Conservation (phyloP, 78 protist species). For the Cavenderia fasciculata region DNA sequence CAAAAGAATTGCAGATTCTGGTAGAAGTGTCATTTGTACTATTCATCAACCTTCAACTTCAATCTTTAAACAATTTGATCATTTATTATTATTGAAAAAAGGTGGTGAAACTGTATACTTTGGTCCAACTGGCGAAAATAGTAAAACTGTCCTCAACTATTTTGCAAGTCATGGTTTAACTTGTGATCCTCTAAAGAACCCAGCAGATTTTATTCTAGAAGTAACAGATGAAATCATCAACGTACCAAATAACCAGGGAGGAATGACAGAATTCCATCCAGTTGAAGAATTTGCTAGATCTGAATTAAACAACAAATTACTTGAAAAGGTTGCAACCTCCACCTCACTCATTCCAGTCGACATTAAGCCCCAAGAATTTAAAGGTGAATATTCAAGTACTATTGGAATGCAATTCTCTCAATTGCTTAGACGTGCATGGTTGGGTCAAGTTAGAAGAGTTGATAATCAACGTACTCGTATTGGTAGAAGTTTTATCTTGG, state of each 20-base stretch:
- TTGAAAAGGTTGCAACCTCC: background rate
- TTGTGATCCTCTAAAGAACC: conserved; percentile 69
- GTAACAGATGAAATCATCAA: conserved; percentile 55
- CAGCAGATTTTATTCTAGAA: conserved; percentile 81
- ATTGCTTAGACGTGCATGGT: conserved; percentile 42
- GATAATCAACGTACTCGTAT: conserved; percentile 49
- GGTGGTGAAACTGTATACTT: conserved; percentile 86
- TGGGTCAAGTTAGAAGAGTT: conserved; percentile 36
- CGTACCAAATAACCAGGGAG: background rate
- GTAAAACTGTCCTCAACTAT: conserved; percentile 3
- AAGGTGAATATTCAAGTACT: conserved; percentile 22
- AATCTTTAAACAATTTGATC: conserved; percentile 83
- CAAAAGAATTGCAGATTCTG: conserved; percentile 59
- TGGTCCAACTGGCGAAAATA: conserved; percentile 83
- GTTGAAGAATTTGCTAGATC: conserved; percentile 28
- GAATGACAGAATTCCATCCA: conserved; percentile 14
- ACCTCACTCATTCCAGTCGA: conserved; percentile 45
- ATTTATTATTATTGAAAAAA: conserved; percentile 81
- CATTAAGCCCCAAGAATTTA: conserved; percentile 34
- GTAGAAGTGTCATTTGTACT: conserved; percentile 79
- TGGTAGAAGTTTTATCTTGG: conserved; percentile 30
- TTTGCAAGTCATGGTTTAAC: conserved; percentile 38
- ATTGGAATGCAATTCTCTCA: conserved; percentile 29
- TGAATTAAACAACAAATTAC: background rate
- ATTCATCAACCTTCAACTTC: conserved; percentile 81